Evolutionary conservation across 768 basidiomycete genomes (phyloP).

Genomic region (Phylloporus sp.): DNA sequence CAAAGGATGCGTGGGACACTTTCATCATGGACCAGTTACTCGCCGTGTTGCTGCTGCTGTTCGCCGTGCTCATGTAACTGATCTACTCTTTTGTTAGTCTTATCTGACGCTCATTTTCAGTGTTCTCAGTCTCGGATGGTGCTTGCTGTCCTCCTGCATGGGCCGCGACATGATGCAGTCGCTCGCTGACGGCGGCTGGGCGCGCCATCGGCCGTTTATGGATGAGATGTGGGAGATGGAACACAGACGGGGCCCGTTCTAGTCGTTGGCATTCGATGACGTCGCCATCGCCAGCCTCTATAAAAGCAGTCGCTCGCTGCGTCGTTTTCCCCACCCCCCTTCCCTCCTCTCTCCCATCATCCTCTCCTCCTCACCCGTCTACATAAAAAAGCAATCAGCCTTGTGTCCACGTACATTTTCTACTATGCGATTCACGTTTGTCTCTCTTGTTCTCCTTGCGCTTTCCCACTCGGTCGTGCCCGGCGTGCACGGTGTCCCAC

Average conservation of each 20-base stretch:
- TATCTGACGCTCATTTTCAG: slow-evolving; percentile 27
- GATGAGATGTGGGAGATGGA: slow-evolving; percentile 65
- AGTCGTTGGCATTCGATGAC: slow-evolving; percentile 17
- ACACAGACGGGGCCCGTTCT: slow-evolving; percentile 30
- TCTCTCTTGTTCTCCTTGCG: slow-evolving; percentile 18
- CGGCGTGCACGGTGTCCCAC: slow-evolving; percentile 17
- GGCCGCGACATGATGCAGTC: slow-evolving; percentile 34
- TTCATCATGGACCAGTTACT: slow-evolving; percentile 21
- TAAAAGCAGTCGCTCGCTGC: slow-evolving; percentile 13
- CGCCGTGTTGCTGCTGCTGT: slow-evolving; percentile 40
- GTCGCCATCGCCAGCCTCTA: slow-evolving; percentile 9
- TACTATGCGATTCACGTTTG: slow-evolving; percentile 23
- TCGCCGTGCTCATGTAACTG: slow-evolving; percentile 47
- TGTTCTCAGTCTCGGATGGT: slow-evolving; percentile 55
- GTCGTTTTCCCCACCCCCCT: slow-evolving; percentile 8
- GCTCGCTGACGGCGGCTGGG: slow-evolving; percentile 40
- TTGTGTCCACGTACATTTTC: slow-evolving; percentile 20
- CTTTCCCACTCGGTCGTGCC: slow-evolving; percentile 13
- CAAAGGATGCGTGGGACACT: not conserved
- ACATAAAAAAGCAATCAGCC: slow-evolving; percentile 16
- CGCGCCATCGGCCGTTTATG: slow-evolving; percentile 38
- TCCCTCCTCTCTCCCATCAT: slow-evolving; percentile 1
- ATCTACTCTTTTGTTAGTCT: not conserved
- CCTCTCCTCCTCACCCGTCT: slow-evolving; percentile 8
- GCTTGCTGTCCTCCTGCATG: slow-evolving; percentile 64